Evolutionary conservation across 2,329 filamentous ascomycete species (phyloP).

Genomic region (Leptosphaerulina australis): DNA sequence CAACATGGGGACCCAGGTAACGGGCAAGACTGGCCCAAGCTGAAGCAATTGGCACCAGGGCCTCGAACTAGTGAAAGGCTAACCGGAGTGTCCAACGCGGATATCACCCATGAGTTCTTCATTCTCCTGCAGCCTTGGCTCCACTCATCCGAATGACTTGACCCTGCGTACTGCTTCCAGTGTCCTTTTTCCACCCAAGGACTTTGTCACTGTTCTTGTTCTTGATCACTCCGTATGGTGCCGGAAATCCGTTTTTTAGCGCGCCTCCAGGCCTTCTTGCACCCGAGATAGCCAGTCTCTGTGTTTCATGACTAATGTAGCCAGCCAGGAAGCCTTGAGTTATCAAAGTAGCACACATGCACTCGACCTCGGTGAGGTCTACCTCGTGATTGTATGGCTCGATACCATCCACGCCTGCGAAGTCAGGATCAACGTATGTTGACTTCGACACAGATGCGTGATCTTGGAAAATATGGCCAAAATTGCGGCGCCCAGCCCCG

Average conservation of each 20-base stretch:
- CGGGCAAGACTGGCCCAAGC: too few species aligned
- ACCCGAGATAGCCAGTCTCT: constrained; percentile 81
- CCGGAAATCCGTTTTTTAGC: constrained; percentile 75
- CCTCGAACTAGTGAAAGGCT: too few species aligned
- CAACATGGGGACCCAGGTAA: too few species aligned
- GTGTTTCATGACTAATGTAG: constrained; percentile 78
- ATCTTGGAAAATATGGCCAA: constrained; percentile 55
- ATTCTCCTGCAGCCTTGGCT: constrained; percentile 54
- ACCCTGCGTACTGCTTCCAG: constrained; percentile 44
- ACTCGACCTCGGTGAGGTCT: constrained; percentile 72
- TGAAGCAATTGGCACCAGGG: too few species aligned
- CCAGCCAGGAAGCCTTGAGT: constrained; percentile 82
- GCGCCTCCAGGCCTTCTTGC: constrained; percentile 63
- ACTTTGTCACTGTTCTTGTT: constrained; percentile 67
- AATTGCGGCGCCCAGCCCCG: constrained; percentile 49
- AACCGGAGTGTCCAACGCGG: neutral
- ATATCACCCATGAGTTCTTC: constrained; percentile 15
- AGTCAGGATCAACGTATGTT: constrained; percentile 54
- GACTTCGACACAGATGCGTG: constrained; percentile 52
- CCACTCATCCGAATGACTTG: constrained; percentile 64
- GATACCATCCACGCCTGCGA: constrained; percentile 46
- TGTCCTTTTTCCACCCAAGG: constrained; percentile 72
- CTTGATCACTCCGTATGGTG: constrained; percentile 71
- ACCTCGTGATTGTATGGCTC: constrained; percentile 49
- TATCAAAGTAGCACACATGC: constrained; percentile 75